Evolutionary conservation across 1,139 yeast genomes (phyloP).

Genomic region (Casaregolazyma suthepensis): DNA sequence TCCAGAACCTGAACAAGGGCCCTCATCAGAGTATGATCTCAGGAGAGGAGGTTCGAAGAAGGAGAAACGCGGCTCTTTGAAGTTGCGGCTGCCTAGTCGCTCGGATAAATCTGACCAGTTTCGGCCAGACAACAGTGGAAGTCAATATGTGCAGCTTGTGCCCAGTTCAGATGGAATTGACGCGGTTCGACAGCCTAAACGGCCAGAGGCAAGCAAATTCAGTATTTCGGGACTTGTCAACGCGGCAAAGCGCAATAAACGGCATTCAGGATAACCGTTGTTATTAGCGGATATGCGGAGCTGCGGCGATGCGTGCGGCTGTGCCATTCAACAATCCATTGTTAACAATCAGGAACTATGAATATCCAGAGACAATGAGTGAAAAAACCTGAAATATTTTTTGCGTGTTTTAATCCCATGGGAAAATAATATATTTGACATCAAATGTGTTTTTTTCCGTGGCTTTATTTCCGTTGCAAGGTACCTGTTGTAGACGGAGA

Average conservation of each 20-base stretch:
- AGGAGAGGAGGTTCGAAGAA: background rate
- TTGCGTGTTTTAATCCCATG: background rate
- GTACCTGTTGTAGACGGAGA: background rate
- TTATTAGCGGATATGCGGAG: background rate
- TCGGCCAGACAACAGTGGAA: background rate
- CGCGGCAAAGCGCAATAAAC: slow-evolving; percentile 18
- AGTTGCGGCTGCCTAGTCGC: background rate
- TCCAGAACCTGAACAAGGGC: background rate
- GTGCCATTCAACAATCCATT: background rate
- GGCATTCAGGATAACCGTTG: background rate
- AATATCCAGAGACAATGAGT: background rate
- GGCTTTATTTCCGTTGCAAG: background rate
- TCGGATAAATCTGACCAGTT: background rate
- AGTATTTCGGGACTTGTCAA: slow-evolving; percentile 23
- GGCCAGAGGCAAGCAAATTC: slow-evolving; percentile 17
- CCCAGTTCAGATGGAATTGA: background rate
- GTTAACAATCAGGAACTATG: background rate
- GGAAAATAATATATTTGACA: background rate
- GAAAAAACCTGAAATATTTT: background rate
- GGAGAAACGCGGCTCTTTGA: background rate
- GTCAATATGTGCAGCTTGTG: background rate
- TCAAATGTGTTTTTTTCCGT: background rate
- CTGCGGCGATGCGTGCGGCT: background rate
- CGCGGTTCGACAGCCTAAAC: background rate
- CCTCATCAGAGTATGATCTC: background rate